Percentiles rank a stretch among this genome's conserved stretches.
These are phyloP conservation scores for Biancaea sappan DNA, from an alignment of 306 rosid genomes.

Conservation along the genomic window DNA sequence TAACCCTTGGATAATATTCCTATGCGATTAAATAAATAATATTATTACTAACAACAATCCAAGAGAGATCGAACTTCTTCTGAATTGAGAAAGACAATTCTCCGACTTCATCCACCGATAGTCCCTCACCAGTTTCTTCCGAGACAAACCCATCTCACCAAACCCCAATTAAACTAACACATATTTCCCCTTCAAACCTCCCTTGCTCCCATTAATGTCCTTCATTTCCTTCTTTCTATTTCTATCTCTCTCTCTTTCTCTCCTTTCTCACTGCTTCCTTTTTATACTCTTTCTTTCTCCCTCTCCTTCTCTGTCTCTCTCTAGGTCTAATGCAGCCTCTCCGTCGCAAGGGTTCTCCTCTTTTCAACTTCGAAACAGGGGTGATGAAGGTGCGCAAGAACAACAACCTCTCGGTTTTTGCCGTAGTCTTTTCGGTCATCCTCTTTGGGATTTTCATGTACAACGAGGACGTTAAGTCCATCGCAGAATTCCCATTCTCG, in stretches of 20 bases:
- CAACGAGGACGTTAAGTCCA: conserved; percentile 90
- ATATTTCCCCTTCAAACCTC: conserved; percentile 32
- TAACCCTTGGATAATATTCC: conserved; percentile 38
- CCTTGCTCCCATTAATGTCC: conserved; percentile 37
- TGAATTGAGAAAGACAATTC: conserved; percentile 62
- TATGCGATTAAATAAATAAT: neutral
- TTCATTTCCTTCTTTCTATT: conserved; percentile 49
- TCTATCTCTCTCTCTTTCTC: conserved; percentile 37
- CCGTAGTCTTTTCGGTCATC: conserved; percentile 72
- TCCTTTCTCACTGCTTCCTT: conserved; percentile 21
- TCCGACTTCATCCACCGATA: conserved; percentile 56
- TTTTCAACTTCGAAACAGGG: conserved; percentile 59
- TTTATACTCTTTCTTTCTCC: neutral
- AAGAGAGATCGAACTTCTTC: neutral
- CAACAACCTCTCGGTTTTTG: conserved; percentile 76
- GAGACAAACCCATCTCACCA: conserved; percentile 81
- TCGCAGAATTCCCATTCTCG: conserved; percentile 89
- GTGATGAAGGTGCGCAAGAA: conserved; percentile 78
- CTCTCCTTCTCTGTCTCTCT: conserved; percentile 5
- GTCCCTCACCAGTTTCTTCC: conserved; percentile 38
- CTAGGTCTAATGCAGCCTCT: conserved; percentile 67
- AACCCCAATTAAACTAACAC: conserved; percentile 60
- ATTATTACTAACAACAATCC: neutral
- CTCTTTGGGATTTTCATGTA: conserved; percentile 94
- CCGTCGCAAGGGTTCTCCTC: conserved; percentile 68